Evolutionary conservation across 495 filamentous ascomycete genomes (phyloP), one percentile per base, ranked within the genome.

Genomic region (Aspergillus mulundensis): DNA sequence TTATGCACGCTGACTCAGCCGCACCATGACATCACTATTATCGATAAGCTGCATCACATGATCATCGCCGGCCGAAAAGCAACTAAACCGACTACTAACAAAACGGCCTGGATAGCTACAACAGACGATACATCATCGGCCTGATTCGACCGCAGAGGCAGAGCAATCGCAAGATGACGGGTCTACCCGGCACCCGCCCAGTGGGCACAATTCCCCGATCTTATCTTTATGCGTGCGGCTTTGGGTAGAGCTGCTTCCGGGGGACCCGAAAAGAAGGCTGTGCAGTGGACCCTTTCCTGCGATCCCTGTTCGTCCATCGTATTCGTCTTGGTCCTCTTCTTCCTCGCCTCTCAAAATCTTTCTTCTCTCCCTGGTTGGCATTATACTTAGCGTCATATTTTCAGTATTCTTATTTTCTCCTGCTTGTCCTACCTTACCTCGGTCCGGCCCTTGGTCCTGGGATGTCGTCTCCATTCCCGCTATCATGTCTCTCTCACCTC

Each of bases 221-320:
- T 15, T 46, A 46, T 30, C 14, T 18, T n/a, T 46, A 28, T 46
- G 24, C 21, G 10, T 24, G 8, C 10, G 18, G 3, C 3, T 8
- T 36, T 38, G 24, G 34, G 32, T n/a, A 60, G 44, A 25, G 55
- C 56, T 52, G 49, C 56, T 56, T 59, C 69, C 71, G 71, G 61
- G 18, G 23, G 39, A 61, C 57, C 68, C 66, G 69, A 40, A 47
- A 44, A 25, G 53, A 49, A 66, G 71, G 68, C 70, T 72, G 68
- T 71, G 70, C 60, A 64, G 70, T 70, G 69, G 70, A 70, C 63
- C 66, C 62, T 55, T 62, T 64, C 40, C 23, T 41, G 15, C 19
- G 12, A 15, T 36, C 32, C 32, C 12, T 36, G 32, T 36, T 36
- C 7, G 32, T 36, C 32, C 32, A 36, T 36, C 25, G 15, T 42